These are phyloP conservation scores for Leishmania turanica DNA, from an alignment of 208 protist genomes.

Conservation along the genomic window DNA sequence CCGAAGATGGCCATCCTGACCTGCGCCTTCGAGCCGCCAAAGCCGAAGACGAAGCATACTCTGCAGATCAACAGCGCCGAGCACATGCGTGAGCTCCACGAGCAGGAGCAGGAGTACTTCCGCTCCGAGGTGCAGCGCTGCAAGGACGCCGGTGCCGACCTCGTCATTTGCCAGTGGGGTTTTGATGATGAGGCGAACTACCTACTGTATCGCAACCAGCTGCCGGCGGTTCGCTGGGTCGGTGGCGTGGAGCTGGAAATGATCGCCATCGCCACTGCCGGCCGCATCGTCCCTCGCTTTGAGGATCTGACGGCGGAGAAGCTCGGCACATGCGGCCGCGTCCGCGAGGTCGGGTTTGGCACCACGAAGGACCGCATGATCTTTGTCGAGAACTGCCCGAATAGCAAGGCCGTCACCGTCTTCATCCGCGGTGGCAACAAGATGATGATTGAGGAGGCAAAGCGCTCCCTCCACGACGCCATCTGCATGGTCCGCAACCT, in stretches of 20 bases:
- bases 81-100: constrained; percentile 96
- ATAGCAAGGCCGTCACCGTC: constrained; percentile 99
- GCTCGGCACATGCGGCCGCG: constrained; percentile 94
- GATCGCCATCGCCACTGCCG: constrained; percentile 99
- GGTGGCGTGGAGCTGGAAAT: constrained; percentile 99
- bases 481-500: constrained; percentile 99
- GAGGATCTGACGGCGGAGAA: constrained; percentile 98
- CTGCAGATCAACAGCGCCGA: constrained; percentile 96
- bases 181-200: constrained; percentile 99
- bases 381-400: constrained; percentile 99
- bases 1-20: constrained; percentile 99
- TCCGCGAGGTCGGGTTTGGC: constrained; percentile 95
- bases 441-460: constrained; percentile 99
- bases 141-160: constrained; percentile 97
- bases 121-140: constrained; percentile 89
- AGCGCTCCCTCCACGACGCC: constrained; percentile 99
- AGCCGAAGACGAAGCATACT: constrained; percentile 99
- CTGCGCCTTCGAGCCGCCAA: constrained; percentile 99
- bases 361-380: constrained; percentile 99
- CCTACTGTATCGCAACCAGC: constrained; percentile 98
- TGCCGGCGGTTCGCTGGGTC: constrained; percentile 99
- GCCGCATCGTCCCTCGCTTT: constrained; percentile 99
- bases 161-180: constrained; percentile 99
- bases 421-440: constrained; percentile 99
- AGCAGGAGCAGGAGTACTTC: constrained; percentile 99